These are phyloP conservation scores for Populus alba DNA, from an alignment of 345 rosid species.

Conservation along the genomic window DNA sequence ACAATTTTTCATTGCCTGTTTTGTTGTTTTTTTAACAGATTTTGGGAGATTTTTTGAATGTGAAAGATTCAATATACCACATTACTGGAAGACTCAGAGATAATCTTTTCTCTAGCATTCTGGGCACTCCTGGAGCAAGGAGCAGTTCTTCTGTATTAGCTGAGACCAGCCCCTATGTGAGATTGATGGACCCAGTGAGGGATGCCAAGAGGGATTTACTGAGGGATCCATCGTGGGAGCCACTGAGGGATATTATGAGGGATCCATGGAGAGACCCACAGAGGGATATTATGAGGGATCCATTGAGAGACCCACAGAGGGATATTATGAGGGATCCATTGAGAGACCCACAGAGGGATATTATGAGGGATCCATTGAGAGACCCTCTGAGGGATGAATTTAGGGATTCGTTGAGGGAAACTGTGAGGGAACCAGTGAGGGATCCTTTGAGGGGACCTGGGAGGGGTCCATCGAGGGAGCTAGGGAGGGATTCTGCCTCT, in stretches of 20 bases:
- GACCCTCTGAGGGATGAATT: background rate
- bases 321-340: background rate
- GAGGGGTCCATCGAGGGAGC: background rate
- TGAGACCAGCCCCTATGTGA: constrained; percentile 50
- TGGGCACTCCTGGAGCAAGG: constrained; percentile 38
- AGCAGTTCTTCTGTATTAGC: constrained; percentile 38
- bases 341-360: background rate
- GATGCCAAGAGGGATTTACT: background rate
- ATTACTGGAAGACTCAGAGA: constrained; percentile 78
- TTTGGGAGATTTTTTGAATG: constrained; percentile 62
- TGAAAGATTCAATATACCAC: constrained; percentile 74
- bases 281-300: background rate
- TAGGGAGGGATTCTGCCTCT: constrained; percentile 15
- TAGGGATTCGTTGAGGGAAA: background rate
- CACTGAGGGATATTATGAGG: background rate
- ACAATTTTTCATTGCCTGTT: background rate
- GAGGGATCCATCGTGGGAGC: background rate
- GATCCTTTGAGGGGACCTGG: background rate
- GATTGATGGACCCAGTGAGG: background rate
- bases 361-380: background rate
- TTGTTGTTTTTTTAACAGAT: constrained; percentile 4
- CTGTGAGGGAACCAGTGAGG: background rate
- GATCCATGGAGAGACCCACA: background rate
- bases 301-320: background rate
- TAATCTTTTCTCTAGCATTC: constrained; percentile 48